Evolutionary conservation across 805 yeast species (phyloP), one percentile per base, ranked within the genome.

Genomic region (Wickerhamomyces xylosicus): DNA sequence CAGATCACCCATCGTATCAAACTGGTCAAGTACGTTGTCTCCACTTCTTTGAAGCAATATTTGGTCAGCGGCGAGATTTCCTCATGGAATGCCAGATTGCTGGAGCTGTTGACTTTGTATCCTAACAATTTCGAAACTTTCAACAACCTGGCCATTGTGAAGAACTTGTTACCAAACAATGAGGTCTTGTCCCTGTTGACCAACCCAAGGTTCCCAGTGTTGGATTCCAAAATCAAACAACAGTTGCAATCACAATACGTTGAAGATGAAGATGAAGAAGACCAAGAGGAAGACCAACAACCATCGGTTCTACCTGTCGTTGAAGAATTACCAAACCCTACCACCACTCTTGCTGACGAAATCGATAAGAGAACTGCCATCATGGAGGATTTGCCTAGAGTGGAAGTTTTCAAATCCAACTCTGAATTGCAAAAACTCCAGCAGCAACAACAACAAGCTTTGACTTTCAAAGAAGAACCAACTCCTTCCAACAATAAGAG

Each of bases 201-300:
- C 39, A 81, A 82, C 49, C 95, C 95, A 33, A 67, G 92, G 50
- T 72, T 85, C 48, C 95, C 95, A 45, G 42, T 54, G 38, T 28
- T 49, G 44, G 52, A 53, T 21, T 37, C 38, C 8, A 46, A 45
- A 14, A 50, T 43, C 36, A 49, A 46, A 19, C 46, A 51, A 14
- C 50, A 50, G 32, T 53, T 44, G 7, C 50, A 46, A 21, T 62
- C 52, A 17, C 57, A 49, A 8, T 59, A 53, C 13, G 56, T 50
- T 19, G 61, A 53, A n/a, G 52, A 48, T n/a, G 53, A 48, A 18
- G 44, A 40, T 5, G 45, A 40, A 0, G 45, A 49, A 8, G 49
- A 45, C 5, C 46, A 48, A 9, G 50, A 42, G 8, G 47, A 40
- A 1, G 47, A 19, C 17, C 19, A 27, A 39, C 14, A 45, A 36